phyloP scores from a whole-genome alignment of 495 filamentous ascomycete species.

The Trichoderma asperelloides region DNA sequence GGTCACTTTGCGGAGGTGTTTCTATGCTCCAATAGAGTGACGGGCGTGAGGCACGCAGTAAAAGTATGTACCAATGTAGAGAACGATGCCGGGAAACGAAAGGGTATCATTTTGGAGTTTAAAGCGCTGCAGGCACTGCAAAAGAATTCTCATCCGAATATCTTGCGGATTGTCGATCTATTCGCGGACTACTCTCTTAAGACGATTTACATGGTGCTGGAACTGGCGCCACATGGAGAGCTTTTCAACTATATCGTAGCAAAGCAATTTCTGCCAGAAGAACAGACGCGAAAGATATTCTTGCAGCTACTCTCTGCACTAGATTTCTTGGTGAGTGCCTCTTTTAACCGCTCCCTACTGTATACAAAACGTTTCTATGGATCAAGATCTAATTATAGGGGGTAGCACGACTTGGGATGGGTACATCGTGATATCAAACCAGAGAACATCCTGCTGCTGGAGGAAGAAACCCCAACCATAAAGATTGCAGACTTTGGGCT shows the following conservation, averaged over 20 bases:
- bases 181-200: constrained; percentile 82
- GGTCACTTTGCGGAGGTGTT: constrained; percentile 95
- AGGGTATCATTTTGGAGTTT: constrained; percentile 86
- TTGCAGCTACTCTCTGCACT: constrained; percentile 87
- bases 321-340: constrained; percentile 72
- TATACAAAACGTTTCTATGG: neutral
- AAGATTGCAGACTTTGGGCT: constrained; percentile 96
- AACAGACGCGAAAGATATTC: constrained; percentile 77
- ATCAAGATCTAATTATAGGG: constrained; percentile 25
- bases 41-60: constrained; percentile 77
- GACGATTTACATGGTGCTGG: constrained; percentile 71
- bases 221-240: constrained; percentile 86
- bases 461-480: constrained; percentile 64
- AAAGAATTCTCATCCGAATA: constrained; percentile 58
- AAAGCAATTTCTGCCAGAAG: constrained; percentile 76
- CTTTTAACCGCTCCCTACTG: neutral
- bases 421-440: constrained; percentile 98
- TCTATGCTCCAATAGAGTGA: constrained; percentile 74
- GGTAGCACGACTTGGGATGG: constrained; percentile 88
- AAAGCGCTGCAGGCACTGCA: constrained; percentile 93
- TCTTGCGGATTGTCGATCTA: constrained; percentile 87
- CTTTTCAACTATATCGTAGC: constrained; percentile 88
- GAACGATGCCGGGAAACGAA: constrained; percentile 70
- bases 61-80: constrained; percentile 78
- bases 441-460: constrained; percentile 86